Evolutionary conservation across 192 early-diverging fungal genomes (phyloP).

Genomic region (Spizellomyces punctatus): DNA sequence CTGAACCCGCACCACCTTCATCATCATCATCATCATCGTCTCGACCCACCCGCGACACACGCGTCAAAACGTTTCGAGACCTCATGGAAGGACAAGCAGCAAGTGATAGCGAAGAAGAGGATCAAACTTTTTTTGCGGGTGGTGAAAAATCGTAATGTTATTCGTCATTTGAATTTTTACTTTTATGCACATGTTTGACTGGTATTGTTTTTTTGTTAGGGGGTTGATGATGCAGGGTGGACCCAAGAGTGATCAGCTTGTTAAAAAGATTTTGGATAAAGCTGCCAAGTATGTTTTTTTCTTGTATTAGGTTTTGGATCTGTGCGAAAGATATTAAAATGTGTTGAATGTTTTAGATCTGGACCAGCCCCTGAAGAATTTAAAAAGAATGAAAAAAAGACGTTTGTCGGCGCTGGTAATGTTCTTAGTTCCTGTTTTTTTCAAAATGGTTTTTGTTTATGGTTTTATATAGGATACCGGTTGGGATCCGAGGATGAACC

Average conservation of each 20-base stretch:
- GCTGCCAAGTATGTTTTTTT: slow-evolving; percentile 63
- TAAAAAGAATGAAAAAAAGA: too few species aligned
- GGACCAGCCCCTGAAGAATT: slow-evolving; percentile 31
- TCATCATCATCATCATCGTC: neutral
- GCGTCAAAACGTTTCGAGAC: slow-evolving; percentile 37
- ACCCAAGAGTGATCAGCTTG: slow-evolving; percentile 50
- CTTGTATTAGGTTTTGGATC: too few species aligned
- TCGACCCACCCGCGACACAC: slow-evolving; percentile 7
- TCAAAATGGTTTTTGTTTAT: too few species aligned
- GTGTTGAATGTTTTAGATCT: slow-evolving; percentile 29
- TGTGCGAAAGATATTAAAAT: too few species aligned
- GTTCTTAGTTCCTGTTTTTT: too few species aligned
- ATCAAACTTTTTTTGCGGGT: slow-evolving; percentile 78
- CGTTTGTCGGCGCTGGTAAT: slow-evolving; percentile 2
- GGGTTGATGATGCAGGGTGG: slow-evolving; percentile 52
- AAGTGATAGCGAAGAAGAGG: slow-evolving; percentile 28
- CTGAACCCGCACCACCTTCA: neutral
- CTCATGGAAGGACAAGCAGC: slow-evolving; percentile 16
- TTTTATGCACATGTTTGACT: neutral
- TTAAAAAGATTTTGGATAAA: slow-evolving; percentile 78
- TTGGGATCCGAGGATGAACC: slow-evolving; percentile 43
- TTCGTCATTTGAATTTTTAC: neutral
- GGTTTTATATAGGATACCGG: slow-evolving; percentile 31
- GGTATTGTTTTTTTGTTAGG: too few species aligned
- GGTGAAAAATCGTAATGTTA: slow-evolving; percentile 83